Evolutionary conservation across 2,329 filamentous ascomycete species (phyloP), one percentile per base, ranked within the genome.

Genomic region (Madurella mycetomatis): DNA sequence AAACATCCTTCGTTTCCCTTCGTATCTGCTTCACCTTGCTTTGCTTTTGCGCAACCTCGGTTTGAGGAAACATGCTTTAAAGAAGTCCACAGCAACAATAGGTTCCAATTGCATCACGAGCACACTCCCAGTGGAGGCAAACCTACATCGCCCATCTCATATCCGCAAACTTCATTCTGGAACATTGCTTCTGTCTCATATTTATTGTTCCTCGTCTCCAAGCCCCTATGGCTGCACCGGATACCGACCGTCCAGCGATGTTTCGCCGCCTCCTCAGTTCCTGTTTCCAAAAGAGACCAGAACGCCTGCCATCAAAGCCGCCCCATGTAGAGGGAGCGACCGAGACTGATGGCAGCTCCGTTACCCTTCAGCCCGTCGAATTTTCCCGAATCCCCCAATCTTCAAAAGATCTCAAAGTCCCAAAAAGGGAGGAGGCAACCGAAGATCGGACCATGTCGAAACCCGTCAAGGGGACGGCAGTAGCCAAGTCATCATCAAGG

Each of bases 301-400:
- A 47, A 5, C 56, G 32, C 18, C n/a, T 49, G 13, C 56, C 40
- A 2, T 16, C 56, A 41, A 59, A 60, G 39, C 50, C 57, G 16
- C 47, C 47, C 34, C 60, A 50, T n/a, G 16, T 40, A 16, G 54
- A 60, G 41, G 52, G 51, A 49, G 49, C 58, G n/a, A 56, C 54
- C 17, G 62, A 59, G 49, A 62, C 60, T 18, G 61, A 62, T n/a
- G 55, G 57, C 57, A 56, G 57, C 53, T 51, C 58, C 46, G 50
- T 52, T 16, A 51, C 46, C 13, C 37, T 51, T 13, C 44, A 41
- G n/a, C 37, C 46, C n/a, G 16, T 45, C n/a, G n/a, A n/a, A n/a
- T n/a, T n/a, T n/a, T n/a, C n/a, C 44, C 31, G 41, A 11, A 32
- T 45, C 47, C 12, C 48, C 54, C 31, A 30, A 37, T 42, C 39